Conservation (phyloP, 495 filamentous ascomycete species). For the Hypomontagnella monticulosa region DNA sequence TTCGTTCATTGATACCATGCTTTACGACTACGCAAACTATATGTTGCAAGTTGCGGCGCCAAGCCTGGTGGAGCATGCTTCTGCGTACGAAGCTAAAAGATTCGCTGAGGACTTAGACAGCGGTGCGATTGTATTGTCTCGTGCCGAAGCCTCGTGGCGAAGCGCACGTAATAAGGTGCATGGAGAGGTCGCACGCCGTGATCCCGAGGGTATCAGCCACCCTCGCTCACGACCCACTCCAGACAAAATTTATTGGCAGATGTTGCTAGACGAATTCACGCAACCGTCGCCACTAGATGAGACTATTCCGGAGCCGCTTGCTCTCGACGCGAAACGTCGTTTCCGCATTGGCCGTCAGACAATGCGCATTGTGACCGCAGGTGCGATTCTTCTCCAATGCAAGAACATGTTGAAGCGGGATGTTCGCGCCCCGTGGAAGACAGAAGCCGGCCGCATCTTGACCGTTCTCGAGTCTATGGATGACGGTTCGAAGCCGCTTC, state of each 20-base stretch:
- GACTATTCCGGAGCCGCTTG: constrained; percentile 84
- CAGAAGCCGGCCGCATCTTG: constrained; percentile 81
- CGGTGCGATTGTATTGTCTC: constrained; percentile 65
- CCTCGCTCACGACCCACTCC: constrained; percentile 63
- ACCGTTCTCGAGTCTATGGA: constrained; percentile 57
- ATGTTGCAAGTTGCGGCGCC: constrained; percentile 84
- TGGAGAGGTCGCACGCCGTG: constrained; percentile 75
- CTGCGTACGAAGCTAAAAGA: constrained; percentile 79
- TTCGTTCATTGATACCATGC: constrained; percentile 86
- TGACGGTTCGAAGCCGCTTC: constrained; percentile 43
- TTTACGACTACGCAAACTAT: constrained; percentile 96
- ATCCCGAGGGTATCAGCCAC: constrained; percentile 72
- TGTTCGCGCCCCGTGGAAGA: constrained; percentile 87
- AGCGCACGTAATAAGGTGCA: constrained; percentile 72
- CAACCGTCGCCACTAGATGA: constrained; percentile 59
- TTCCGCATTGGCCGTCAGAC: constrained; percentile 70
- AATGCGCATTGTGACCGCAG: constrained; percentile 79
- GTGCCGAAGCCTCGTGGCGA: constrained; percentile 77
- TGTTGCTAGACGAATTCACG: constrained; percentile 68
- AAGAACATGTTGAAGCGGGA: constrained; percentile 97
- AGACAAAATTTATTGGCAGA: constrained; percentile 82
- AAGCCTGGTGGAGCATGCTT: constrained; percentile 80
- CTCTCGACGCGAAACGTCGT: constrained; percentile 79
- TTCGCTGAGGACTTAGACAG: constrained; percentile 77
- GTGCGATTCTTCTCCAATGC: constrained; percentile 84